Conservation (phyloP, 352 stramenopile genomes). For the Pythium brassicae region DNA sequence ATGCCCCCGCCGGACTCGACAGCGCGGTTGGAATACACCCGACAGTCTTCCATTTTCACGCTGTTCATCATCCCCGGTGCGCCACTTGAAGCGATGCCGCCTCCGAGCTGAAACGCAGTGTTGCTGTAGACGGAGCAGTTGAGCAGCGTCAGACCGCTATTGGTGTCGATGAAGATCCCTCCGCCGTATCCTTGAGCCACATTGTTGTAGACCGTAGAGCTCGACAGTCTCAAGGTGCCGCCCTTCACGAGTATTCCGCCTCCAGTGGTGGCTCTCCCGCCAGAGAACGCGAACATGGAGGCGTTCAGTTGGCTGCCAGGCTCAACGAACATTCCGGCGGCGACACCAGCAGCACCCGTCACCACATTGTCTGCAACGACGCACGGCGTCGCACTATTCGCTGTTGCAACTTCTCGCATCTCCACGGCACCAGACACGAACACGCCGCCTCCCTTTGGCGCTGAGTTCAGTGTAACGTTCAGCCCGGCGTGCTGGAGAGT, state of each 20-base stretch:
- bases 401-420: not conserved
- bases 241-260: constrained; percentile 26
- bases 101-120: constrained; percentile 20
- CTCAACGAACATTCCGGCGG: constrained; percentile 24
- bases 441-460: constrained; percentile 23
- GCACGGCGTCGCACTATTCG: not conserved
- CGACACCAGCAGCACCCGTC: constrained; percentile 5
- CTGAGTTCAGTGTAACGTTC: constrained; percentile 19
- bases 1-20: constrained; percentile 24
- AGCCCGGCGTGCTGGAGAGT: constrained; percentile 19
- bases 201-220: constrained; percentile 8
- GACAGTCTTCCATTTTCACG: constrained; percentile 18
- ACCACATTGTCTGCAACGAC: constrained; percentile 3
- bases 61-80: constrained; percentile 4
- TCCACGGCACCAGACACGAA: constrained; percentile 9
- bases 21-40: constrained; percentile 21
- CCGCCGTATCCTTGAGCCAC: constrained; percentile 12
- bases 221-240: constrained; percentile 12
- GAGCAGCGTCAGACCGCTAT: constrained; percentile 16
- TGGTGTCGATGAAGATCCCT: constrained; percentile 20
- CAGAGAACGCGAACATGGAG: constrained; percentile 11
- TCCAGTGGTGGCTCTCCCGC: constrained; percentile 14
- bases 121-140: constrained; percentile 25
- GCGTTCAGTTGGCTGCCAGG: constrained; percentile 12
- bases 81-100: constrained; percentile 20